phyloP scores from a whole-genome alignment of 2,329 filamentous ascomycete species.

The Cyphellophora europaea region DNA sequence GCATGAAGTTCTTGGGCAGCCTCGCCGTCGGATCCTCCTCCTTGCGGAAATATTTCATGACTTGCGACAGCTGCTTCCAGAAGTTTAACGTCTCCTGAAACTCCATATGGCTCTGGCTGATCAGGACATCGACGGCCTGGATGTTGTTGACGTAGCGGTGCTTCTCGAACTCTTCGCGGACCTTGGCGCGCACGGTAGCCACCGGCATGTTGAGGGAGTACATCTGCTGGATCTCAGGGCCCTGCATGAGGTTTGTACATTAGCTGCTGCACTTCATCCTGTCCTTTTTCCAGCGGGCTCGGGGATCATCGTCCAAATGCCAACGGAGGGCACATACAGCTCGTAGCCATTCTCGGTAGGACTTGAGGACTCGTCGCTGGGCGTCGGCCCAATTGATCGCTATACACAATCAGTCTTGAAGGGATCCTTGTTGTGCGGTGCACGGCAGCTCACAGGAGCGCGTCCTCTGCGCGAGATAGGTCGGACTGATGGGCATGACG shows the following conservation, averaged over 20 bases:
- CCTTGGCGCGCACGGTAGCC: conserved; percentile 78
- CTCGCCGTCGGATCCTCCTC: conserved; percentile 69
- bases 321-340: conserved; percentile 57
- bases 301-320: not conserved
- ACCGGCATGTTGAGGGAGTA: conserved; percentile 88
- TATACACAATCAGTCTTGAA: conserved; percentile 36
- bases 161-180: conserved; percentile 93
- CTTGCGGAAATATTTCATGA: conserved; percentile 92
- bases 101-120: conserved; percentile 86
- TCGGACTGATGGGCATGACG: conserved; percentile 51
- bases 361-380: conserved; percentile 72
- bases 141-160: conserved; percentile 90
- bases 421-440: no score
- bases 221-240: conserved; percentile 94
- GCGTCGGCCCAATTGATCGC: conserved; percentile 86
- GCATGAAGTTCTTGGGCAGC: conserved; percentile 84
- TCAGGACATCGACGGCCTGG: conserved; percentile 74
- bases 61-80: conserved; percentile 94
- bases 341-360: conserved; percentile 93
- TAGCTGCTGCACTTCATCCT: conserved; percentile 5
- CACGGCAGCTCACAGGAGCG: conserved; percentile 70
- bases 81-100: conserved; percentile 99
- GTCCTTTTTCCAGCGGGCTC: not conserved
- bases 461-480: conserved; percentile 76
- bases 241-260: conserved; percentile 42